These are phyloP conservation scores for Cyphellophora attinorum DNA, from an alignment of 2,329 filamentous ascomycete species.

Conservation along the genomic window DNA sequence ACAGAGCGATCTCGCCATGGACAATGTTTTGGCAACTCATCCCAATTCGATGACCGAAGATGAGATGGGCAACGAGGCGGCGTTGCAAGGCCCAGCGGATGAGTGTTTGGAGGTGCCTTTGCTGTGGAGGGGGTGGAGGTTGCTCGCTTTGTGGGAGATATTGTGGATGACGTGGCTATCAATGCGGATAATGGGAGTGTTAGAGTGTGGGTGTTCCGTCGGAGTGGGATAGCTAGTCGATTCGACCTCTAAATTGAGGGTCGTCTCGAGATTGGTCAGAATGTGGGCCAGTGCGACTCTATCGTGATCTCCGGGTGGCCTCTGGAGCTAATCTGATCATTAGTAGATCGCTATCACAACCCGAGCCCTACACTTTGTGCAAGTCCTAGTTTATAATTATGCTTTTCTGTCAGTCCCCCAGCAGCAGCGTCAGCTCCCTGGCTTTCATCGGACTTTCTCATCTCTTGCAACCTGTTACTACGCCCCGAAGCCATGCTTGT, in stretches of 20 bases:
- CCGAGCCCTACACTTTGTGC: too few relatives aligned
- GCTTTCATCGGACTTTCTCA: neutral
- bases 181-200: slow-evolving; percentile 12
- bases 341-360: too few relatives aligned
- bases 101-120: too few relatives aligned
- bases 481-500: too few relatives aligned
- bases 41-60: neutral
- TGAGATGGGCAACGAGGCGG: neutral
- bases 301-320: too few relatives aligned
- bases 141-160: slow-evolving; percentile 5
- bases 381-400: too few relatives aligned
- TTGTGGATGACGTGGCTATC: slow-evolving; percentile 15
- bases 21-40: slow-evolving; percentile 9
- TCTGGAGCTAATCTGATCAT: too few relatives aligned
- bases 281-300: too few relatives aligned
- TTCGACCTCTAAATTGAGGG: neutral
- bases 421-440: too few relatives aligned
- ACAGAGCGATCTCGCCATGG: slow-evolving; percentile 17
- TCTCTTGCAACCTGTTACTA: neutral
- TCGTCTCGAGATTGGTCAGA: too few relatives aligned
- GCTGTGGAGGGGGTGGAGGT: slow-evolving; percentile 12
- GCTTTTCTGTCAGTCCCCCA: too few relatives aligned
- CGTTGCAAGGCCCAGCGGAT: too few relatives aligned
- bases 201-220: slow-evolving; percentile 16
- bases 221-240: slow-evolving; percentile 9